Conservation (phyloP, 306 rosid species). For the Inga oerstediana region DNA sequence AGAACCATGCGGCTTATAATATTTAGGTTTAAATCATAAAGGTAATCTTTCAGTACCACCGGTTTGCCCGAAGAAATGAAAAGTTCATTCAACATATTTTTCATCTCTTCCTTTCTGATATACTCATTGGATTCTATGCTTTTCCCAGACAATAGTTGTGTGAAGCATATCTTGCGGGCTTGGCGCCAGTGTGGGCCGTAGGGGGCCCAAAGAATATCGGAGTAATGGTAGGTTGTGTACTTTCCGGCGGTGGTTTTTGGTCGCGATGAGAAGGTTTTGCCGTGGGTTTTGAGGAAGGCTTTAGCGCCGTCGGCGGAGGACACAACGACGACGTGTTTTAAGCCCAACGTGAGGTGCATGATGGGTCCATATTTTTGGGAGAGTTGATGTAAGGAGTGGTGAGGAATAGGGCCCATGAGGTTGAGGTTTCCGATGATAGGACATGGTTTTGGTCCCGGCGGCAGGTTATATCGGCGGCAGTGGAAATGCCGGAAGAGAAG, state of each 20-base stretch:
- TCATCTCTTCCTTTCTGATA: conserved; percentile 50
- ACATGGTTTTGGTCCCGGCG: conserved; percentile 71
- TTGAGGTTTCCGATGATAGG: conserved; percentile 65
- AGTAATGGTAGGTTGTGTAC: conserved; percentile 49
- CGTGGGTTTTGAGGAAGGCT: conserved; percentile 56
- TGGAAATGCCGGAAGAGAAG: not conserved
- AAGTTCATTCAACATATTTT: conserved; percentile 22
- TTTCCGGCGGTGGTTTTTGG: conserved; percentile 57
- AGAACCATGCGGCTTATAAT: conserved; percentile 66
- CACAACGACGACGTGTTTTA: conserved; percentile 44
- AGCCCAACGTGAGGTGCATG: conserved; percentile 51
- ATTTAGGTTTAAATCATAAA: conserved; percentile 45
- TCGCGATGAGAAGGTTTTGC: conserved; percentile 34
- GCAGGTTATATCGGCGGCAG: conserved; percentile 36
- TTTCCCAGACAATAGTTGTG: conserved; percentile 48
- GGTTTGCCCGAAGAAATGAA: conserved; percentile 7
- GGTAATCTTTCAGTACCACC: conserved; percentile 33
- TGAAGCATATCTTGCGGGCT: conserved; percentile 52
- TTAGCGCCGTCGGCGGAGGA: conserved; percentile 54
- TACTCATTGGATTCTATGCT: conserved; percentile 55
- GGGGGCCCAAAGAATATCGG: conserved; percentile 58
- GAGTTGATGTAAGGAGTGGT: conserved; percentile 45
- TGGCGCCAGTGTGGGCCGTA: conserved; percentile 64
- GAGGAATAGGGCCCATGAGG: conserved; percentile 57
- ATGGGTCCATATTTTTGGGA: conserved; percentile 55